phyloP scores from a whole-genome alignment of 768 basidiomycete genomes.

The Mrakia frigida region DNA sequence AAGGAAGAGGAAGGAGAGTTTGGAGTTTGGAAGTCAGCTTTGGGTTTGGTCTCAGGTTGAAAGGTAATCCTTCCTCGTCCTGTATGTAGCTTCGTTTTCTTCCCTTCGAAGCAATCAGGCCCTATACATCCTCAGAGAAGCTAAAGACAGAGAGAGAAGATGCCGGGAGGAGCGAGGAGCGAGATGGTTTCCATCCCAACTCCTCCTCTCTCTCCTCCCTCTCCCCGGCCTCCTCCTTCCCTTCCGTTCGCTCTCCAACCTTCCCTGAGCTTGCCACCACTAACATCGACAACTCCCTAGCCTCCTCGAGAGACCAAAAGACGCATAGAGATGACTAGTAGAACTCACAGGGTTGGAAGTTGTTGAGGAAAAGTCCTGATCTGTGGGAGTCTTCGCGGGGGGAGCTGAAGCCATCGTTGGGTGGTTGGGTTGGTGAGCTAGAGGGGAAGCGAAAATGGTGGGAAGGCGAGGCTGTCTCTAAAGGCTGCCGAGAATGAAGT shows the following conservation, averaged over 20 bases:
- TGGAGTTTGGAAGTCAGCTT: neutral
- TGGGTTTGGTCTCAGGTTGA: neutral
- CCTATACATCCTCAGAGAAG: too few species aligned
- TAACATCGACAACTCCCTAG: neutral
- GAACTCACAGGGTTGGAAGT: conserved; percentile 28
- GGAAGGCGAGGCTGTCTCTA: neutral
- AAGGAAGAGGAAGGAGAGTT: neutral
- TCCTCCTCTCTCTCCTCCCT: too few species aligned
- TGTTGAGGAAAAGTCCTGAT: conserved; percentile 28
- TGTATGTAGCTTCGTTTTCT: neutral
- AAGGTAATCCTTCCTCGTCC: neutral
- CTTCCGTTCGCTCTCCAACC: too few species aligned
- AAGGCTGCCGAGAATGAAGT: neutral
- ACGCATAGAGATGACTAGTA: neutral
- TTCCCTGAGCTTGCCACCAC: neutral
- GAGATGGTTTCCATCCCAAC: too few species aligned
- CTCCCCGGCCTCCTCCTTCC: too few species aligned
- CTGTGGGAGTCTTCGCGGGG: conserved; percentile 27
- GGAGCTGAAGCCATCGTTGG: conserved; percentile 25
- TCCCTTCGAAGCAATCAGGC: too few species aligned
- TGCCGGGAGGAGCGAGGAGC: too few species aligned
- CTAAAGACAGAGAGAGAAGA: too few species aligned
- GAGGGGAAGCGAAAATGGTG: neutral
- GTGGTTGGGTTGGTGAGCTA: neutral
- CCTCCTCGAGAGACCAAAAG: neutral